Percentiles rank a stretch among this genome's conserved stretches.
Conservation (phyloP, 768 basidiomycete species). For the Piloderma croceum region DNA sequence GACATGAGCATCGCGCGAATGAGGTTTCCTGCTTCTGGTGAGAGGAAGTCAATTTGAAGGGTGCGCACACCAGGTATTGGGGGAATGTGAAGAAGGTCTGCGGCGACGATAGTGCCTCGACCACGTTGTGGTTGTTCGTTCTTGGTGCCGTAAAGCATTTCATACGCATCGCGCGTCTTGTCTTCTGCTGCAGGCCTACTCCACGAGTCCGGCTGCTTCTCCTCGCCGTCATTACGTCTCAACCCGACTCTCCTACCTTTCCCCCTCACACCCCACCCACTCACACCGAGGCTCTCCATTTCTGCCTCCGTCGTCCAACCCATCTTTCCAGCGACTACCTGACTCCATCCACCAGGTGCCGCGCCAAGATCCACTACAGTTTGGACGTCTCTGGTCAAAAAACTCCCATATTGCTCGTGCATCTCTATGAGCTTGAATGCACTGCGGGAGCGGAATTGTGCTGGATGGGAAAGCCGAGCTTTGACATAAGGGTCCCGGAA, state of each 20-base stretch:
- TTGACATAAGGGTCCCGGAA: constrained; percentile 67
- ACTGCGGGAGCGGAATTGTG: constrained; percentile 72
- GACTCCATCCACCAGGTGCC: constrained; percentile 93
- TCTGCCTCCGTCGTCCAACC: constrained; percentile 38
- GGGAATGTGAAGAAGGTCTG: constrained; percentile 72
- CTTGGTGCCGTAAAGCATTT: constrained; percentile 9
- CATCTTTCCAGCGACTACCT: constrained; percentile 66
- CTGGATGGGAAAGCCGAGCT: constrained; percentile 38
- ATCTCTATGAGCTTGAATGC: constrained; percentile 91
- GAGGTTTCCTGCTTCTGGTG: constrained; percentile 39
- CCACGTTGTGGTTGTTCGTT: constrained; percentile 15
- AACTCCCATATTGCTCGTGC: constrained; percentile 46
- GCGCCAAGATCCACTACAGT: constrained; percentile 85
- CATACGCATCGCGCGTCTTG: constrained; percentile 42
- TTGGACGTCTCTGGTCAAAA: constrained; percentile 49
- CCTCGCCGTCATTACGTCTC: constrained; percentile 3
- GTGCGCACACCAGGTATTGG: constrained; percentile 70
- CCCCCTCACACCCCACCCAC: constrained; percentile 8
- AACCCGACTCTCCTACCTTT: background rate
- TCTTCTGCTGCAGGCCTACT: constrained; percentile 24
- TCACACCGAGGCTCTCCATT: constrained; percentile 4
- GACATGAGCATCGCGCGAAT: constrained; percentile 37
- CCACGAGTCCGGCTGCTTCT: background rate
- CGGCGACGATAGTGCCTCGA: constrained; percentile 57
- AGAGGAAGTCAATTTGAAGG: constrained; percentile 76